These are phyloP conservation scores for Colletotrichum endophyticum DNA, from an alignment of 2,329 filamentous ascomycete species.

Conservation along the genomic window DNA sequence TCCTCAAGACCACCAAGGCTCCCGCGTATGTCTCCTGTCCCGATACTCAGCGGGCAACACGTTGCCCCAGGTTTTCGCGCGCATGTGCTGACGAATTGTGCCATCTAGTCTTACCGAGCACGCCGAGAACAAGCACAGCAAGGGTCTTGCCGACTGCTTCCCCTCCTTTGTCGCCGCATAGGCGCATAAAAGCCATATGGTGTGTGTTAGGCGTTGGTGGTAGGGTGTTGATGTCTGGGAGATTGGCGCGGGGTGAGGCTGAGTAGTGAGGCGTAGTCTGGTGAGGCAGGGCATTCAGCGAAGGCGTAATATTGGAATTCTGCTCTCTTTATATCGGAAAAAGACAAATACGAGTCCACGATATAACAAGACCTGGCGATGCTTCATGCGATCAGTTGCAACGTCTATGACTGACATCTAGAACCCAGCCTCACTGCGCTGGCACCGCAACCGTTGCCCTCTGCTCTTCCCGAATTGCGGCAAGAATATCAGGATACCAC, in stretches of 20 bases:
- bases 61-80: neutral
- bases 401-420: neutral
- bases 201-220: neutral
- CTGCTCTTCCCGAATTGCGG: conserved; percentile 64
- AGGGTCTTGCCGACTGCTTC: conserved; percentile 75
- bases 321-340: conserved; percentile 12
- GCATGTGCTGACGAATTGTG: neutral
- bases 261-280: neutral
- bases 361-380: neutral
- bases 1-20: conserved; percentile 77
- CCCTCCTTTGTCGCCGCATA: conserved; percentile 46
- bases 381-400: neutral
- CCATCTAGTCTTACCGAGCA: conserved; percentile 67
- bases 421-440: neutral
- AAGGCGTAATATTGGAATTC: conserved; percentile 20
- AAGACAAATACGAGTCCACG: conserved; percentile 3
- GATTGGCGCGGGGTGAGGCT: neutral
- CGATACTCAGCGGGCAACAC: neutral
- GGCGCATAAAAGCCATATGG: neutral
- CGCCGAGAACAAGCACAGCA: conserved; percentile 78
- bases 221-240: neutral
- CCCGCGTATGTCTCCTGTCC: conserved; percentile 60
- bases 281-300: conserved; percentile 12
- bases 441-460: conserved; percentile 24
- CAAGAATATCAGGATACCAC: conserved; percentile 74